These are phyloP conservation scores for Saturnispora bothae DNA, from an alignment of 805 yeast genomes.

Conservation along the genomic window DNA sequence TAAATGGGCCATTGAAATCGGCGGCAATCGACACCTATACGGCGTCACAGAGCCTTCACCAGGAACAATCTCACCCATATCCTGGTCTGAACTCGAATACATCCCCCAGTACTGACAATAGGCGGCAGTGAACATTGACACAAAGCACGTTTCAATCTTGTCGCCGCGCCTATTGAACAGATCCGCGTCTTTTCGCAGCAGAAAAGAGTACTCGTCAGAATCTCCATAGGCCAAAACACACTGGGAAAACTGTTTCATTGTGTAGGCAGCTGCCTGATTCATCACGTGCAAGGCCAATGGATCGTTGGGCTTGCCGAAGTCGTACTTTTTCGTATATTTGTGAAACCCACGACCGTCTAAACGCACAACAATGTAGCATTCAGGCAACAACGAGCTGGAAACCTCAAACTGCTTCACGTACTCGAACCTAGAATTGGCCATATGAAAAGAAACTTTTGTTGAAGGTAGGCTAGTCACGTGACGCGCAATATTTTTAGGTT, in stretches of 20 bases:
- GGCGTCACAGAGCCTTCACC: not conserved
- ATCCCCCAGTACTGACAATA: conserved; percentile 61
- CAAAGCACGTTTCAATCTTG: conserved; percentile 73
- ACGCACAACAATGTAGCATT: conserved; percentile 72
- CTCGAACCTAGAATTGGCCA: conserved; percentile 84
- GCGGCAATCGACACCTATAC: conserved; percentile 5
- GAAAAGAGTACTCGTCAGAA: conserved; percentile 87
- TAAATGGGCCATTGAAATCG: conserved; percentile 32
- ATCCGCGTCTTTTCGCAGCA: conserved; percentile 50
- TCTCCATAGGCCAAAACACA: conserved; percentile 83
- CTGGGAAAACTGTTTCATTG: conserved; percentile 60
- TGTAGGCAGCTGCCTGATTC: conserved; percentile 66
- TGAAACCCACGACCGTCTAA: conserved; percentile 95
- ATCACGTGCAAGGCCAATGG: conserved; percentile 61
- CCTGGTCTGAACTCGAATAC: conserved; percentile 40
- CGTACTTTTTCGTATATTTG: conserved; percentile 61
- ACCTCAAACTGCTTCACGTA: conserved; percentile 78
- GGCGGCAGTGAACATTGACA: conserved; percentile 68
- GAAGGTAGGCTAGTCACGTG: too few relatives aligned
- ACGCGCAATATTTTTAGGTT: too few relatives aligned
- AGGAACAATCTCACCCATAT: not conserved
- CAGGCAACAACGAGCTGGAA: conserved; percentile 62
- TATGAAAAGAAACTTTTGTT: too few relatives aligned
- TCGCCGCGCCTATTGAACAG: conserved; percentile 76
- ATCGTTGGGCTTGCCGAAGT: conserved; percentile 86